Evolutionary conservation across 495 filamentous ascomycete genomes (phyloP).

Genomic region (Cetradonia linearis): DNA sequence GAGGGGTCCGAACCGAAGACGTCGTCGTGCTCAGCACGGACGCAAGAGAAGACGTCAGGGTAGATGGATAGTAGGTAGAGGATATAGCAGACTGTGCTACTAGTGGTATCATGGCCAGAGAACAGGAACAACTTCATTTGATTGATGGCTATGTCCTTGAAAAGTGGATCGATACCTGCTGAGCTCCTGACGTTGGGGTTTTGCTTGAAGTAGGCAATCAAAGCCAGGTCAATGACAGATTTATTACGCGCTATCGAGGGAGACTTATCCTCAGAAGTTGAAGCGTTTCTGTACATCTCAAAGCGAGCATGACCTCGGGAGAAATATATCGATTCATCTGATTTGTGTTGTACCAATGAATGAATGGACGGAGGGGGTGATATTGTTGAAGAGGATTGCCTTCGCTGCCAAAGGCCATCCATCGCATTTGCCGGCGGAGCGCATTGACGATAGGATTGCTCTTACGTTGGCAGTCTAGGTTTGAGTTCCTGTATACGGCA

Average conservation of each 20-base stretch:
- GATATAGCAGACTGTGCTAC: slow-evolving; percentile 29
- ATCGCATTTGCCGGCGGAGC: slow-evolving; percentile 25
- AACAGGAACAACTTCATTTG: slow-evolving; percentile 31
- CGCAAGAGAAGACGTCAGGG: slow-evolving; percentile 29
- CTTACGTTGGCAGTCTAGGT: slow-evolving; percentile 23
- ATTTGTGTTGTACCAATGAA: slow-evolving; percentile 26
- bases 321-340: slow-evolving; percentile 23
- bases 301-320: slow-evolving; percentile 27
- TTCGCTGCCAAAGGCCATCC: slow-evolving; percentile 26
- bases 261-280: background rate
- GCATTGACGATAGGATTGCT: slow-evolving; percentile 23
- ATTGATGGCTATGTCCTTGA: slow-evolving; percentile 18
- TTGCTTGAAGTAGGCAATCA: slow-evolving; percentile 29
- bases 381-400: slow-evolving; percentile 26
- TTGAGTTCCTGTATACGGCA: background rate
- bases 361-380: slow-evolving; percentile 22
- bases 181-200: slow-evolving; percentile 25
- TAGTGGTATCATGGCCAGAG: slow-evolving; percentile 31
- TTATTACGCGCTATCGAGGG: background rate
- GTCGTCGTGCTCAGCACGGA: background rate
- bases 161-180: slow-evolving; percentile 20
- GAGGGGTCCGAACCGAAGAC: background rate
- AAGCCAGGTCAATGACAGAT: slow-evolving; percentile 31
- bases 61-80: slow-evolving; percentile 40
- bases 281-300: slow-evolving; percentile 10